Evolutionary conservation across 306 rosid genomes (phyloP), one percentile per base, ranked within the genome.

Genomic region (Arachis hypogaea): DNA sequence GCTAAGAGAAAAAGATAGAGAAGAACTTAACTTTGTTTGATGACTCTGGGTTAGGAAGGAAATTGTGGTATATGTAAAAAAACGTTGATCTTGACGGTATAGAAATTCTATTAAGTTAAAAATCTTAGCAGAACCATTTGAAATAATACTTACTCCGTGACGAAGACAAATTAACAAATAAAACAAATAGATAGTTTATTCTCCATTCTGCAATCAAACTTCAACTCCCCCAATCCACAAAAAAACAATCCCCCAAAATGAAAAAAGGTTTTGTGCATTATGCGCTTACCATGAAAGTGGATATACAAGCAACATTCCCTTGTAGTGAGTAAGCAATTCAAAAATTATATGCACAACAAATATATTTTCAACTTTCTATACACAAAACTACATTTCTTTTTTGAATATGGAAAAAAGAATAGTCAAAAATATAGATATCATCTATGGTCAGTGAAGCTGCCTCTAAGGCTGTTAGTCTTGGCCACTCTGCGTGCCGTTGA

Each of bases 401-500:
- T 22, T 0, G 28, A 22, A 43, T 58, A 61, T 65, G 64, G 60
- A 61, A 68, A 68, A 72, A 69, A 63, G 51, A 41, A 52, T 52
- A 63, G 55, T 69, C 67, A 28, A 50, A 63, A 61, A 66, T 47
- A 72, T 76, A 63, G 62, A 66, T 47, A 72, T 76, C 78, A 82
- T 54, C 51, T 71, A 54, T 61, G 83, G 80, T 74, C 74, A 51
- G 66, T 36, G 18, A 45, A 63, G 54, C 60, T 69, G 44, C 71
- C 82, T 74, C 71, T 84, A 4, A 14, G 0, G 40, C 75, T 12
- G 74, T 75, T 76, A 69, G 84, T 28, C 85, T 69, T 84, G n/a
- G 97, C 97, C 1, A 81, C 99, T 30, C 85, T 9, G 42, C 99
- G 99, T 14, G 97, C 99, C 5, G 97, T 88, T 56, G 87, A 76